Base-by-base conservation (phyloP, 805 yeast species). In the Cyberlindnera mycetangii region DNA sequence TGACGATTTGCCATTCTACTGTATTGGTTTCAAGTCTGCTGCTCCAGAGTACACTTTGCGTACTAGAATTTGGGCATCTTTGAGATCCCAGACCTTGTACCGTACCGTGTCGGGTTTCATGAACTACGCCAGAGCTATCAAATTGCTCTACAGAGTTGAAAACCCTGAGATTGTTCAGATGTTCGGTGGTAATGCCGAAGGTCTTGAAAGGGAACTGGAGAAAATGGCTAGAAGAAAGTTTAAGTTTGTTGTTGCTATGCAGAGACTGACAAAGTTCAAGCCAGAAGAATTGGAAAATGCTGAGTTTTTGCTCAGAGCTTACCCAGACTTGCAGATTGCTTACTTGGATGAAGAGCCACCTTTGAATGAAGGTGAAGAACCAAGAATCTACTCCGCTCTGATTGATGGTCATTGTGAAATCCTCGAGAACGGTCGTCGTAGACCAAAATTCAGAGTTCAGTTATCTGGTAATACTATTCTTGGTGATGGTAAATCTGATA, bases 141-240 rank as follows among this genome's bases (percentile, higher is more conserved):
- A 90, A 68, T 72, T 92, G 59, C 74, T 92, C 48, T 89, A 89
- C 73, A 85, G 95, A 71, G 95, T 93, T 59, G 98, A 93, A 68
- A 87, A 88, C 67, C 95, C 95, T 36, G 96, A 87, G 66, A 82
- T 89, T 65, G 95, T 90, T 50, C 97, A 93, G 75, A 89, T 90
- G 89, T 92, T 90, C 65, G 98, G 97, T 58, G 98, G 98, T 58
- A 95, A 92, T 66, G 95, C 97, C 48, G 98, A 92, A 71, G 95
- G 96, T 59, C 77, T 80, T 45, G 98, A 93, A 74, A 81, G 89
- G 69, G 98, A 95, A 67, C 81, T 92, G 55, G 97, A 92, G 70
- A 81, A 79, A 58, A 83, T 87, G 86, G 89, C 95, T 12, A 75
- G 83, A 68, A 76, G 95, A 65, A 88, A 88, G 65, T 88, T 88